These are phyloP conservation scores for Ustilaginoidea virens DNA, from an alignment of 2,329 filamentous ascomycete species.

Conservation along the genomic window DNA sequence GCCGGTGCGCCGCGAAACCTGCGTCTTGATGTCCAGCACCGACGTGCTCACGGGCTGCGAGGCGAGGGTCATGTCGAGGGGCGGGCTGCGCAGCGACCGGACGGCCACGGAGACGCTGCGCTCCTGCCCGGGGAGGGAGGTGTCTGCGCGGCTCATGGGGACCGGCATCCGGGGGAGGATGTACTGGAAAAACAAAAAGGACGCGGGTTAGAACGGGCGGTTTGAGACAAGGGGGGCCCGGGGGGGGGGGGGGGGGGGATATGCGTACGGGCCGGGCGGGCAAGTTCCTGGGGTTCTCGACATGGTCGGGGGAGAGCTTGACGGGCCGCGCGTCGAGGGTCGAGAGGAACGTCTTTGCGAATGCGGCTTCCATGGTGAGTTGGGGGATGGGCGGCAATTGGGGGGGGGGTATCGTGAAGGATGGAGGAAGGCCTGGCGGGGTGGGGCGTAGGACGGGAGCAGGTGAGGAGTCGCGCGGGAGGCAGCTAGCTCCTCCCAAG, in stretches of 20 bases:
- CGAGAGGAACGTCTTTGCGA: conserved; percentile 71
- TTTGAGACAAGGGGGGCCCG: neutral
- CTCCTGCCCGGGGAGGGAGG: conserved; percentile 35
- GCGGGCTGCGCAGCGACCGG: conserved; percentile 64
- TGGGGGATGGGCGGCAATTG: no score
- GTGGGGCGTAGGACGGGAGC: no score
- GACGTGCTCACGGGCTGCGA: conserved; percentile 52
- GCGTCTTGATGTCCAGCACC: conserved; percentile 62
- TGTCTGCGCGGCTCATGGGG: conserved; percentile 33
- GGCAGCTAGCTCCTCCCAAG: no score
- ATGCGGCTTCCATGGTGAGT: conserved; percentile 63
- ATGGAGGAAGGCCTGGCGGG: no score
- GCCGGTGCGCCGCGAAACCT: conserved; percentile 46
- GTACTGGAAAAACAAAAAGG: conserved; percentile 31
- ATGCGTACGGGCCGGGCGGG: conserved; percentile 65
- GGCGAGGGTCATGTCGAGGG: conserved; percentile 50
- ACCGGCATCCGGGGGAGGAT: conserved; percentile 55
- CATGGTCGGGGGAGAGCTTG: conserved; percentile 79
- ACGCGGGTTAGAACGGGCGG: neutral
- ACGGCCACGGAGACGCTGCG: conserved; percentile 43
- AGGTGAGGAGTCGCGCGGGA: no score
- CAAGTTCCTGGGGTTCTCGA: conserved; percentile 70
- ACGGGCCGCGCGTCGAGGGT: conserved; percentile 62
- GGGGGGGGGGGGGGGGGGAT: conserved; percentile 11
- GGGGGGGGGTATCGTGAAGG: no score